phyloP scores from a whole-genome alignment of 2,329 filamentous ascomycete species.

The Akanthomyces uredinophilus region DNA sequence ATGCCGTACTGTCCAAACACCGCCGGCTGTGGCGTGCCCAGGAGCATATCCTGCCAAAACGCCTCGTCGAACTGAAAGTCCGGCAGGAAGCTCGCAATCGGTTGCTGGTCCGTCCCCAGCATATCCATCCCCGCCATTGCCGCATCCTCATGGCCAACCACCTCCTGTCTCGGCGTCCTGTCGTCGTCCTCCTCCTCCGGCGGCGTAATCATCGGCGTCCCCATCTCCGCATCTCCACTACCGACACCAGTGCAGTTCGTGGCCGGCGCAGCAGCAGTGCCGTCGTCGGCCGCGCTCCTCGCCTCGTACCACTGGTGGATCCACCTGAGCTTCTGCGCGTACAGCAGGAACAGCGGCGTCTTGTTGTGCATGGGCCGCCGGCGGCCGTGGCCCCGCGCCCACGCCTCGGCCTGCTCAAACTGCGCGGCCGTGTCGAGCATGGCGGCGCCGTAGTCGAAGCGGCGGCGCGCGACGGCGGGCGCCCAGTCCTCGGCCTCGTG shows the following conservation, averaged over 20 bases:
- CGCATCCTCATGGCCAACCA: neutral
- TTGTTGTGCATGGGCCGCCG: neutral
- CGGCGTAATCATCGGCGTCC: neutral
- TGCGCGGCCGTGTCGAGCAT: neutral
- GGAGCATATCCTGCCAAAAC: constrained; percentile 12
- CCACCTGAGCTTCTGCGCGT: constrained; percentile 2
- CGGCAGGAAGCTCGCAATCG: neutral
- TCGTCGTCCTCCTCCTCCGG: neutral
- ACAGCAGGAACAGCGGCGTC: neutral
- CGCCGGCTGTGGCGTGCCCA: neutral
- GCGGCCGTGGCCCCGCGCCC: neutral
- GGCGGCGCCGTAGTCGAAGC: constrained; percentile 1
- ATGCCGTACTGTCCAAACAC: neutral
- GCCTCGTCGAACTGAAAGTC: constrained; percentile 10
- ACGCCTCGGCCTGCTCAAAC: constrained; percentile 1
- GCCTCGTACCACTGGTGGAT: constrained; percentile 9
- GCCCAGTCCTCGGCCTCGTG: constrained; percentile 12
- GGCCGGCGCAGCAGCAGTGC: neutral
- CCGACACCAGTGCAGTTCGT: neutral
- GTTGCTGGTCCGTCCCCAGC: constrained; percentile 1
- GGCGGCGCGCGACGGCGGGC: neutral
- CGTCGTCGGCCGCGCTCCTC: neutral
- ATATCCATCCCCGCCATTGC: neutral
- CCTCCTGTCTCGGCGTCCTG: neutral
- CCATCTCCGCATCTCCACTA: neutral